Percentiles rank a stretch among this genome's conserved stretches.
These are phyloP conservation scores for Auriscalpium vulgare DNA, from an alignment of 768 basidiomycete species.

Conservation along the genomic window DNA sequence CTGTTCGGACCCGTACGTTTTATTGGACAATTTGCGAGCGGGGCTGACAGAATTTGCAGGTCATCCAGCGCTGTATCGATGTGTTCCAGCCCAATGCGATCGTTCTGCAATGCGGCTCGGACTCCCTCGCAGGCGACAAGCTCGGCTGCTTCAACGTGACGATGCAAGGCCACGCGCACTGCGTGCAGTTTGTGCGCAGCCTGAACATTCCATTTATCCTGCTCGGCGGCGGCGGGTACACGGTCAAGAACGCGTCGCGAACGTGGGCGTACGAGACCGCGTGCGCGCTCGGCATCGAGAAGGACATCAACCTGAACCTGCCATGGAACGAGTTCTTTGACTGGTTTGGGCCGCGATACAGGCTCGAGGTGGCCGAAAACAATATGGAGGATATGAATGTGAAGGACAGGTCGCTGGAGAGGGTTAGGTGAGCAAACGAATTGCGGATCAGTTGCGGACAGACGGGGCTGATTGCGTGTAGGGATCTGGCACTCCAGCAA, in stretches of 20 bases:
- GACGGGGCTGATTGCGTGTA: constrained; percentile 30
- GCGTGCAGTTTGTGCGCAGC: constrained; percentile 77
- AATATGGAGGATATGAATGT: constrained; percentile 95
- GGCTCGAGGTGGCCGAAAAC: constrained; percentile 83
- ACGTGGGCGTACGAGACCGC: constrained; percentile 98
- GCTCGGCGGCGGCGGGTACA: constrained; percentile 95
- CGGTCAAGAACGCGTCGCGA: constrained; percentile 91
- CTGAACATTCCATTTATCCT: constrained; percentile 84
- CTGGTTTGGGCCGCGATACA: constrained; percentile 94
- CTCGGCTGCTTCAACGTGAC: constrained; percentile 94
- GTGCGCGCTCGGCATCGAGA: constrained; percentile 81
- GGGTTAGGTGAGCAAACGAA: constrained; percentile 47
- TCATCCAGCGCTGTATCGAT: constrained; percentile 78
- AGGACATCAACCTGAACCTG: constrained; percentile 67
- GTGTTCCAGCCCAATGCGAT: constrained; percentile 84
- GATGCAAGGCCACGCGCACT: constrained; percentile 91
- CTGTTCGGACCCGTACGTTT: constrained; percentile 86
- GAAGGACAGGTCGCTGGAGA: constrained; percentile 70
- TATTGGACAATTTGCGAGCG: no score
- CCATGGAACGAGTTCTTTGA: constrained; percentile 91
- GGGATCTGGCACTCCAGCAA: constrained; percentile 44
- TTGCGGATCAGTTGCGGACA: constrained; percentile 23
- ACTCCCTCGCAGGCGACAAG: constrained; percentile 92
- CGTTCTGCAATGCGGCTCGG: constrained; percentile 91
- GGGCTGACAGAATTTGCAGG: constrained; percentile 31